A percentile compares a stretch with the other conserved stretches of the same genome.
These are phyloP conservation scores for Phytopythium oedochilum DNA, from an alignment of 352 stramenopile species.

Conservation along the genomic window DNA sequence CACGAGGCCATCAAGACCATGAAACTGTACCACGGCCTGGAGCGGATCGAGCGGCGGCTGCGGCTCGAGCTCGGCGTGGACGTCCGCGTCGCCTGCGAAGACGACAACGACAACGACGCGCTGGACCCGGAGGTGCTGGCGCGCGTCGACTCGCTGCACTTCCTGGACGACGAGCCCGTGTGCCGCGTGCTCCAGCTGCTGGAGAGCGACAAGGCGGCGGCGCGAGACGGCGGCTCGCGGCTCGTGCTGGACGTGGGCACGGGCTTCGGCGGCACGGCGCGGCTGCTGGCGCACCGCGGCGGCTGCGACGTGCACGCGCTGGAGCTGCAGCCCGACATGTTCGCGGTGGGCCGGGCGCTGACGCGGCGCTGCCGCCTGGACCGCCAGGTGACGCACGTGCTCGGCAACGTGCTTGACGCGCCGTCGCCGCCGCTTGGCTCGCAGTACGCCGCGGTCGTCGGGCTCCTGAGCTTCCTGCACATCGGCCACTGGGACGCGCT, in stretches of 20 bases:
- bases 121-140: constrained; percentile 49
- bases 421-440: constrained; percentile 5
- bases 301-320: constrained; percentile 62
- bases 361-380: constrained; percentile 51
- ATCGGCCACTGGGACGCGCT: constrained; percentile 59
- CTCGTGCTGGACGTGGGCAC: constrained; percentile 86
- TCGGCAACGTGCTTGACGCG: constrained; percentile 56
- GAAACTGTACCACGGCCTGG: constrained; percentile 81
- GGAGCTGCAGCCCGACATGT: constrained; percentile 79
- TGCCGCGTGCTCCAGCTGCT: constrained; percentile 42
- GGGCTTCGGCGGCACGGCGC: constrained; percentile 84
- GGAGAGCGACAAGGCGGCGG: not conserved
- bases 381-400: constrained; percentile 43
- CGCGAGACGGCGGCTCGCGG: constrained; percentile 7
- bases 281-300: constrained; percentile 71
- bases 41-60: constrained; percentile 74
- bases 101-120: constrained; percentile 3
- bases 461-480: constrained; percentile 73
- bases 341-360: constrained; percentile 46
- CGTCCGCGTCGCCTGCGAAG: constrained; percentile 10
- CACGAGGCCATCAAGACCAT: constrained; percentile 84
- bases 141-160: constrained; percentile 61
- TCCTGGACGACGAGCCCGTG: constrained; percentile 56
- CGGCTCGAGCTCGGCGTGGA: constrained; percentile 9
- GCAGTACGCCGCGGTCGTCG: constrained; percentile 59